Base-by-base conservation (phyloP, 176 grass and related monocot genomes). In the Bonia amplexicaulis region DNA sequence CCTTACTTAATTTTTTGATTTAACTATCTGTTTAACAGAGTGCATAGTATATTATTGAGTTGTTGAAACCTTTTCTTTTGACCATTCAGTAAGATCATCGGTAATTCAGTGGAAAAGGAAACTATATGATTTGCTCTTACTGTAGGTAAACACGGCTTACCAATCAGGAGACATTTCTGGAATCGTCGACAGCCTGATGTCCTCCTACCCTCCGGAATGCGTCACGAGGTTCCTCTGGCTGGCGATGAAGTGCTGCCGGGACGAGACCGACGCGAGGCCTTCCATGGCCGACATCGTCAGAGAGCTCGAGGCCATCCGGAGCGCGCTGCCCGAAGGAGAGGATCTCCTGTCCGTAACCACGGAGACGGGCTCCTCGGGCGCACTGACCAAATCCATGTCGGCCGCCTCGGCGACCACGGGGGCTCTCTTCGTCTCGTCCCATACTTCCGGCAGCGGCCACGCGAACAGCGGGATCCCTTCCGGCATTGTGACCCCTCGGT, bases 261-360 rank as follows among this genome's bases (percentile, higher is more conserved):
- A 94, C 22, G 91, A 99, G 66, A 84, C 90, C 3, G 93, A 99
- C 42, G 80, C 6, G 37, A 93, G 96, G 78, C 93, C 96, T 46
- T 99, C 78, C 74, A 96, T 99, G 90, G 74, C 84, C 20, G 93
- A 99, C 33, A 83, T 99, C 7, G 96, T 90, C 15, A 82, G 88
- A 35, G 93, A 99, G 74, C 89, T 99, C 3, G 96, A 99, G 31
- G 74, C 49, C 60, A 96, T 99, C 66, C 61, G 62, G 60, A 65
- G 47, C 31, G 86, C 92, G 88, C 78, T 91, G 70, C 80, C 88
- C 8, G 86, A 94, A 26, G 77, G 81, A 17, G 81, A 92, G 71
- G 84, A 87, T 39, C 15, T 63, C 31, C 12, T 61, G 26, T 73
- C 74, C 29, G 66, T 86, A 3, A 59, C 54, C 8, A 37, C 46